phyloP scores from a whole-genome alignment of 345 rosid genomes.

The Lepidium africanum region DNA sequence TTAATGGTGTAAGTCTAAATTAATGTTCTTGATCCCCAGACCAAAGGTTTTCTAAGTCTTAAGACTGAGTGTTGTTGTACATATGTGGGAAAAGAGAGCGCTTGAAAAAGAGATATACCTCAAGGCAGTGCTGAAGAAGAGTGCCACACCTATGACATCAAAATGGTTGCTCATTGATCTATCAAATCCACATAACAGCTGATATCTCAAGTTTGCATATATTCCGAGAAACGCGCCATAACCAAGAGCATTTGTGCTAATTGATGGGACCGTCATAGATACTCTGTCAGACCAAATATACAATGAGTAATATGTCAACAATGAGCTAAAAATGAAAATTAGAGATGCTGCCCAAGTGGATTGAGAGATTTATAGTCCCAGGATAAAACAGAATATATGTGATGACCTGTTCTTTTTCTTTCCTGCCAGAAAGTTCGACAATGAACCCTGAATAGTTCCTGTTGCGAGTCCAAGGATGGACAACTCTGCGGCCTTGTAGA shows the following conservation, averaged over 20 bases:
- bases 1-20: background rate
- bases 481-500: slow-evolving; percentile 84
- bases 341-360: background rate
- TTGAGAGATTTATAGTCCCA: background rate
- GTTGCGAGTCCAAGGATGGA: slow-evolving; percentile 68
- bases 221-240: slow-evolving; percentile 91
- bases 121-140: slow-evolving; percentile 74
- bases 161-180: slow-evolving; percentile 62
- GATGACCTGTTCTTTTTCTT: slow-evolving; percentile 71
- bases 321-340: background rate
- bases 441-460: slow-evolving; percentile 78
- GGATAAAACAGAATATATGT: background rate
- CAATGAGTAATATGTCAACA: background rate
- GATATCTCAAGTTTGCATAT: slow-evolving; percentile 77
- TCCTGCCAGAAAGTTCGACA: slow-evolving; percentile 57
- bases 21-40: background rate
- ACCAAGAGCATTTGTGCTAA: slow-evolving; percentile 62
- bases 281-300: slow-evolving; percentile 38
- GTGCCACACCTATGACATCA: slow-evolving; percentile 93
- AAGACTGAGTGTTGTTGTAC: background rate
- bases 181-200: slow-evolving; percentile 77
- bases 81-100: background rate
- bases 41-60: background rate
- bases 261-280: slow-evolving; percentile 69
- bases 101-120: slow-evolving; percentile 42